These are phyloP conservation scores for Chondrostereum purpureum DNA, from an alignment of 1,284 basidiomycete genomes.

Conservation along the genomic window DNA sequence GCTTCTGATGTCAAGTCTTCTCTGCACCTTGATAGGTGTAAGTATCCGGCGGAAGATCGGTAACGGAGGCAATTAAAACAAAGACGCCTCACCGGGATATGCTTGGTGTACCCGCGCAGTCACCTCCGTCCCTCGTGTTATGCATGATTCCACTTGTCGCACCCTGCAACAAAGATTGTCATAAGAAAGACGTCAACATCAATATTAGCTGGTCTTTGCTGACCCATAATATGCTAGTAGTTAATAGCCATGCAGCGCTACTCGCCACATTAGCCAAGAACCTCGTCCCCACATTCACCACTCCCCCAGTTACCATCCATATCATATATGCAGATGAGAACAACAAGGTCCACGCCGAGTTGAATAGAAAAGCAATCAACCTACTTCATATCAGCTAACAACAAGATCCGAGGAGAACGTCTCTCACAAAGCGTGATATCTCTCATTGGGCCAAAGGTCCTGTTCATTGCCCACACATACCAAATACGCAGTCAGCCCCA, in stretches of 20 bases:
- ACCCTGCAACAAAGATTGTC: too few species aligned
- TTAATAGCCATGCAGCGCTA: slow-evolving; percentile 65
- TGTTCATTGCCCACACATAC: slow-evolving; percentile 58
- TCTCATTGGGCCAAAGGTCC: slow-evolving; percentile 49
- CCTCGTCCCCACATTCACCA: slow-evolving; percentile 56
- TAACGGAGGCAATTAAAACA: neutral
- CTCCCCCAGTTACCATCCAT: slow-evolving; percentile 67
- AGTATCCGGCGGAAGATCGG: too few species aligned
- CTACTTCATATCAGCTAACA: slow-evolving; percentile 19
- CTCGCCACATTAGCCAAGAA: slow-evolving; percentile 67
- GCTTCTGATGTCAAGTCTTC: slow-evolving; percentile 67
- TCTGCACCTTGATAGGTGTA: slow-evolving; percentile 43
- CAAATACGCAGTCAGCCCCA: slow-evolving; percentile 65
- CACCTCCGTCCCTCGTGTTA: slow-evolving; percentile 47
- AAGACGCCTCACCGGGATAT: slow-evolving; percentile 42
- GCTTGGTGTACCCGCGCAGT: slow-evolving; percentile 45
- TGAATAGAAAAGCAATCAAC: slow-evolving; percentile 59
- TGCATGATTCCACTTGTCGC: slow-evolving; percentile 60
- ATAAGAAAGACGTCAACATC: slow-evolving; percentile 2
- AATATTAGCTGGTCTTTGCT: slow-evolving; percentile 16
- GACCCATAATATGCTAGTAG: slow-evolving; percentile 64
- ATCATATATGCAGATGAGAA: slow-evolving; percentile 64
- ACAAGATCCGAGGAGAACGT: neutral
- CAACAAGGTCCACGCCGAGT: slow-evolving; percentile 63
- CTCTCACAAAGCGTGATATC: slow-evolving; percentile 63